Evolutionary conservation across 805 yeast genomes (phyloP), one percentile per base, ranked within the genome.

Genomic region (Ogataea nakhonphanomensis): DNA sequence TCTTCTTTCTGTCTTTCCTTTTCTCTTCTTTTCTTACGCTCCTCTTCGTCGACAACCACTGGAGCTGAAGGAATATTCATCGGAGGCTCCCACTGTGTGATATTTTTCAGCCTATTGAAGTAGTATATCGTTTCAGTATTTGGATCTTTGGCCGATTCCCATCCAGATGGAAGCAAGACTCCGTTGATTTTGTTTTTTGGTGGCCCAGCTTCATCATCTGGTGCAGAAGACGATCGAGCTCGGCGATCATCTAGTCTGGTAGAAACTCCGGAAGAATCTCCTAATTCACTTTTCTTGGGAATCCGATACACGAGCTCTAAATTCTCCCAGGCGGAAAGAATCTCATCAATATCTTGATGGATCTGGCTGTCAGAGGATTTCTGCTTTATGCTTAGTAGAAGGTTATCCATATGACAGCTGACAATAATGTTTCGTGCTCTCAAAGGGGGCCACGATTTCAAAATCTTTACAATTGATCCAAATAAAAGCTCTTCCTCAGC

Each of bases 221-320:
- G 30, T 6, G 35, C 30, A 8, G 44, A 30, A 5, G 39, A 25
- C 3, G 46, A 35, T 32, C 50, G 42, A 7, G 48, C 40, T 29
- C 63, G 44, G 40, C 62, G 48, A 12, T 52, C 61, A 43, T 55
- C 57, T 8, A 54, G 25, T 15, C 43, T 39, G 3, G 44, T 20
- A 20, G 45, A 20, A n/a, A 27, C 24, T 9, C 35, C 45, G 1
- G 31, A 13, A 7, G 32, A 30, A 1, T 34, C 29, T 2, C 25
- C 48, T 21, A 37, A 65, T 30, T 73, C 58, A 7, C 36, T 63
- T 28, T 71, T 71, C 51, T 90, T 81, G 1, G 95, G 90, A 37
- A 91, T 90, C 32, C 93, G 74, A 56, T 82, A 85, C n/a, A 89
- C 90, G 75, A 86, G 78, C 56, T 84, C 81, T 44, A 86, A 73